Conservation (phyloP, 129 eudicot genomes). For the Artemisia tridentata region DNA sequence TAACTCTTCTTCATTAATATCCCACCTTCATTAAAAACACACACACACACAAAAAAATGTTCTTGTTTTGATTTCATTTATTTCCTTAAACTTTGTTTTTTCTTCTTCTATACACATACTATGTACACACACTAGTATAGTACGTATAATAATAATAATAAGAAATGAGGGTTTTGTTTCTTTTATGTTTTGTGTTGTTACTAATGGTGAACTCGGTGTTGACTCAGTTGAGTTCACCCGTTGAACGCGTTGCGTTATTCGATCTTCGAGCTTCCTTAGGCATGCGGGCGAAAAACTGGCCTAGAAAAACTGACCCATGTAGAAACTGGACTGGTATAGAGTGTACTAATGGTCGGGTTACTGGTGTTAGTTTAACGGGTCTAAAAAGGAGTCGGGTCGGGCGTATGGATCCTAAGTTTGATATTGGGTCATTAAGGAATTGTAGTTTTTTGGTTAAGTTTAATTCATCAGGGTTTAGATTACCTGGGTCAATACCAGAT, state of each 20-base stretch:
- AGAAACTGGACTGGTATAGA: constrained; percentile 58
- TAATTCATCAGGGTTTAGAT: constrained; percentile 57
- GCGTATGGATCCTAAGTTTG: constrained; percentile 44
- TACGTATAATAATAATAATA: not conserved
- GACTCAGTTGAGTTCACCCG: constrained; percentile 49
- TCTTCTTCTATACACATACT: constrained; percentile 4
- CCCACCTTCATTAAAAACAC: not conserved
- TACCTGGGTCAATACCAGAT: constrained; percentile 66
- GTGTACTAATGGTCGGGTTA: constrained; percentile 53
- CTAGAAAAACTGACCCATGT: constrained; percentile 62
- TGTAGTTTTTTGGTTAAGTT: constrained; percentile 40
- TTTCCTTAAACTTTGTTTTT: constrained; percentile 6
- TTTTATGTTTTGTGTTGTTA: constrained; percentile 15
- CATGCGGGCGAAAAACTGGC: constrained; percentile 62
- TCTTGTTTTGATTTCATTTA: constrained; percentile 23
- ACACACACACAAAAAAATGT: constrained; percentile 7
- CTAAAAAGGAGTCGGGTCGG: constrained; percentile 49
- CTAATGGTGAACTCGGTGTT: constrained; percentile 43
- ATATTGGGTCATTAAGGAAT: constrained; percentile 49
- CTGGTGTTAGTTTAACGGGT: constrained; percentile 49
- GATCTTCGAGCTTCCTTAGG: constrained; percentile 67
- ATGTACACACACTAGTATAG: not conserved
- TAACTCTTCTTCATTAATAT: constrained; percentile 29
- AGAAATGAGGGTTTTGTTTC: not conserved
- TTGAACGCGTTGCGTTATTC: constrained; percentile 56